Conservation (phyloP, 306 rosid species). For the Psophocarpus tetragonolobus region DNA sequence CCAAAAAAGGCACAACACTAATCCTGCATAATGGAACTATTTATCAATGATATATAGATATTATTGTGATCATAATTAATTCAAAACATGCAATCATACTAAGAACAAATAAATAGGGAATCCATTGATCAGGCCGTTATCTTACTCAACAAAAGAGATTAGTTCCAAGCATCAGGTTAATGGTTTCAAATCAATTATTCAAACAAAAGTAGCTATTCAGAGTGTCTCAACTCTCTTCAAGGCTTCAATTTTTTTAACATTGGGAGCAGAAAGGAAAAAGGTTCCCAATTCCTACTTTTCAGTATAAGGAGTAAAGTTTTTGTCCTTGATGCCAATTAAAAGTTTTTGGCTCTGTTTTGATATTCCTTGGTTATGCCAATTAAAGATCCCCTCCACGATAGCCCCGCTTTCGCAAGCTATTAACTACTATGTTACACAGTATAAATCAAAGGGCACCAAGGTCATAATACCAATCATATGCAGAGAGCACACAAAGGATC, state of each 20-base stretch:
- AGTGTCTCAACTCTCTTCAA: background rate
- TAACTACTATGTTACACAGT: no score
- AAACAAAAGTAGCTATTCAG: conserved; percentile 9
- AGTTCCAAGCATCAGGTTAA: conserved; percentile 13
- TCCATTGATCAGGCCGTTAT: background rate
- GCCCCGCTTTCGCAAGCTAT: no score
- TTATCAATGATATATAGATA: conserved; percentile 26
- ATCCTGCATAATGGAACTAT: conserved; percentile 58
- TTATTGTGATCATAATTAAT: conserved; percentile 18
- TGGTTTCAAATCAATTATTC: background rate
- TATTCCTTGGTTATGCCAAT: no score
- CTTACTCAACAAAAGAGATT: conserved; percentile 24
- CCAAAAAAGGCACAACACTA: conserved; percentile 77
- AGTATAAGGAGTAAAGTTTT: background rate
- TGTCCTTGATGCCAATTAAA: background rate
- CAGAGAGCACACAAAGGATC: background rate
- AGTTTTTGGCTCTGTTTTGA: no score
- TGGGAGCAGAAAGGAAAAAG: background rate
- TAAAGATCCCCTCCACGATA: no score
- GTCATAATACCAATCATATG: background rate
- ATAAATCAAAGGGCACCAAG: conserved; percentile 1
- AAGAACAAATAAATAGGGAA: background rate
- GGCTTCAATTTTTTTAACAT: conserved; percentile 8
- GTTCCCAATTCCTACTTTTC: background rate
- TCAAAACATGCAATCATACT: background rate